Evolutionary conservation across 2,329 filamentous ascomycete genomes (phyloP).

Genomic region (Massarina eburnea): DNA sequence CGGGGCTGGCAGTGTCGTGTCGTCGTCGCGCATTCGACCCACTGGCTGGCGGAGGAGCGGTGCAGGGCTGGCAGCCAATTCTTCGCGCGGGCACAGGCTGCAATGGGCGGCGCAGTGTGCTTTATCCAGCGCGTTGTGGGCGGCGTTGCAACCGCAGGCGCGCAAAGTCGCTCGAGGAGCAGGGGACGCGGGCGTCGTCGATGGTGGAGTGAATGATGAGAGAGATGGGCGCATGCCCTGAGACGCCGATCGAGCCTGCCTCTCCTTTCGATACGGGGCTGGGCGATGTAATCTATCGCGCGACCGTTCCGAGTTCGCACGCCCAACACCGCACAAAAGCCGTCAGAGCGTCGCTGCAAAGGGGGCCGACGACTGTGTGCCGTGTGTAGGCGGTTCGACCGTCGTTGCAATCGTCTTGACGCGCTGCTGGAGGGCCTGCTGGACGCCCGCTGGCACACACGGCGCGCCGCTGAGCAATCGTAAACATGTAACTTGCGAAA

Average conservation of each 20-base stretch:
- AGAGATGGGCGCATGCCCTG: constrained; percentile 26
- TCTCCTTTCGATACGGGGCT: constrained; percentile 21
- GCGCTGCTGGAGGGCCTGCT: too few species aligned
- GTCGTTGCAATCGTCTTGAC: too few species aligned
- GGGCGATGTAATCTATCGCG: constrained; percentile 16
- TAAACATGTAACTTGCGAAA: background rate
- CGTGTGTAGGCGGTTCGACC: too few species aligned
- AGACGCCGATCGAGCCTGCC: constrained; percentile 17
- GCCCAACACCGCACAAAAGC: background rate
- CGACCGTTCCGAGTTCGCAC: background rate
- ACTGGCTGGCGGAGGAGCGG: constrained; percentile 16
- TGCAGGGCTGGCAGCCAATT: constrained; percentile 17
- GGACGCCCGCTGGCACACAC: too few species aligned
- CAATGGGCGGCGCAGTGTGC: constrained; percentile 26
- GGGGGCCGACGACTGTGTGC: background rate
- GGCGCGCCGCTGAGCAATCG: background rate
- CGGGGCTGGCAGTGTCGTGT: constrained; percentile 11
- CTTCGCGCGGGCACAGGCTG: constrained; percentile 19
- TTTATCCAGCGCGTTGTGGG: constrained; percentile 23
- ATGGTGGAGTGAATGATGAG: constrained; percentile 28
- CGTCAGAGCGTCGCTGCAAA: background rate
- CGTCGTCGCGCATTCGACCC: constrained; percentile 40
- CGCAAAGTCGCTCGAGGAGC: constrained; percentile 25
- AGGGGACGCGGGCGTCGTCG: constrained; percentile 26
- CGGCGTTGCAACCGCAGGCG: constrained; percentile 31